Base-by-base conservation (phyloP, 2,329 filamentous ascomycete species). In the Plectosphaerella sp. region DNA sequence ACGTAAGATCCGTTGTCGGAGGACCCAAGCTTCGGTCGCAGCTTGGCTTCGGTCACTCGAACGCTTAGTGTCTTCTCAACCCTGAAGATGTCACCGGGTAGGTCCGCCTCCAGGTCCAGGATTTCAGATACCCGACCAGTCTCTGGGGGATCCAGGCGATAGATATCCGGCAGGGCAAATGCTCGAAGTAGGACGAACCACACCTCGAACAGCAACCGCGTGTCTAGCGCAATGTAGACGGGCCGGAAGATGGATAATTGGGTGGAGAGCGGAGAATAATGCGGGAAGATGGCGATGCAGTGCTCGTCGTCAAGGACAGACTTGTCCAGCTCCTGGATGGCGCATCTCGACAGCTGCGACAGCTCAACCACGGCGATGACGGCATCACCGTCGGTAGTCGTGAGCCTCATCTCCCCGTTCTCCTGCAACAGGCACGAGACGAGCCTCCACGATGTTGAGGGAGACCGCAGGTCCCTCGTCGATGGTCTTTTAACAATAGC, bases 341-440 rank as follows among this genome's bases (percentile, higher is more conserved):
- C 91, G 66, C 88, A 94, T 50, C 94, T 83, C 16, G 91, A 94
- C 8, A 99, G 77, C 62, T 96, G 90, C 12, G 91, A 89, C 5
- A 99, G 77, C 61, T 96, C 91, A 49, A 97, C 88, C 46, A 91
- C 83, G 25, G 89, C 88, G 15, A 97, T 78, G 9, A 95, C 78
- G 0, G 85, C 84, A 46, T 88, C 85, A 59, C 96, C 92, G 51
- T 88, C 86, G 61, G 97, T 93, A 1, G 88, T 88, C 67, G 94
- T 87, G 11, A 99, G 80, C 63, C 93, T 96, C 65, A 99, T 87
- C 64, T 95, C 90, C 52, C 94, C 94, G 61, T 96, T 96, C 64
- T 97, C 94, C 59, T 96, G 89, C 22, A 99, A 76, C 16, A 94
- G 95, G 68, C 92, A 97, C 28, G 91, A 97, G 4, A 97, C 91